phyloP scores from a whole-genome alignment of 2,329 filamentous ascomycete genomes.

The Colletotrichum coccodes region DNA sequence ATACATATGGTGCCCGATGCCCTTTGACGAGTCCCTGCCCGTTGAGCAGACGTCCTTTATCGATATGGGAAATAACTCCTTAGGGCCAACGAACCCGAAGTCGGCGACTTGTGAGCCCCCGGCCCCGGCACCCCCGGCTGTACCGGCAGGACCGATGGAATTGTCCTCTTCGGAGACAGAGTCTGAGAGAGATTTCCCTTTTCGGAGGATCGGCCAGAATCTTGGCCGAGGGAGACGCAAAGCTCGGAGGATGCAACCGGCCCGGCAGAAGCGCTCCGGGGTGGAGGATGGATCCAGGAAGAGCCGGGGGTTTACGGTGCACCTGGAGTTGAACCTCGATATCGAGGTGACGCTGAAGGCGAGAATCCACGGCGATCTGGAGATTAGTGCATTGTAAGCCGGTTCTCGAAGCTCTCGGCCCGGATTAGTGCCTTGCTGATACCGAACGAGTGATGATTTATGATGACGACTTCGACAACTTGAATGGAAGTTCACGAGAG shows the following conservation, averaged over 20 bases:
- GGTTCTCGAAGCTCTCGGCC: not conserved
- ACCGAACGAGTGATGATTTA: constrained; percentile 1
- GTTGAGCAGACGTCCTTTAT: constrained; percentile 29
- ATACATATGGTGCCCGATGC: constrained; percentile 28
- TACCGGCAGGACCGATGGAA: not conserved
- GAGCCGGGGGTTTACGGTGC: constrained; percentile 17
- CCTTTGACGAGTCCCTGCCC: constrained; percentile 21
- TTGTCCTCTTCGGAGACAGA: constrained; percentile 8
- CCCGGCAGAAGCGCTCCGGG: not conserved
- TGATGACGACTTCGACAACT: not conserved
- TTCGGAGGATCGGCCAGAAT: not conserved
- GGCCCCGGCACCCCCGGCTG: not conserved
- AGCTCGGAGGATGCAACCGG: not conserved
- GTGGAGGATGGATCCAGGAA: not conserved
- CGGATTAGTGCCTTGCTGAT: not conserved
- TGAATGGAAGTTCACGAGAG: too few species aligned
- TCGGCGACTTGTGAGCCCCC: not conserved
- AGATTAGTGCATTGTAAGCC: constrained; percentile 25
- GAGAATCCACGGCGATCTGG: constrained; percentile 11
- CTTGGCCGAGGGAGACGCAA: not conserved
- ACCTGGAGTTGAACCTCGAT: constrained; percentile 17
- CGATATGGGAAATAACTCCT: not conserved
- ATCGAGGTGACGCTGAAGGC: constrained; percentile 25
- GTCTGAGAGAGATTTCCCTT: constrained; percentile 8
- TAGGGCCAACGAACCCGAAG: not conserved